These are phyloP conservation scores for Aspergillus niger DNA, from an alignment of 2,329 filamentous ascomycete species.

Conservation along the genomic window DNA sequence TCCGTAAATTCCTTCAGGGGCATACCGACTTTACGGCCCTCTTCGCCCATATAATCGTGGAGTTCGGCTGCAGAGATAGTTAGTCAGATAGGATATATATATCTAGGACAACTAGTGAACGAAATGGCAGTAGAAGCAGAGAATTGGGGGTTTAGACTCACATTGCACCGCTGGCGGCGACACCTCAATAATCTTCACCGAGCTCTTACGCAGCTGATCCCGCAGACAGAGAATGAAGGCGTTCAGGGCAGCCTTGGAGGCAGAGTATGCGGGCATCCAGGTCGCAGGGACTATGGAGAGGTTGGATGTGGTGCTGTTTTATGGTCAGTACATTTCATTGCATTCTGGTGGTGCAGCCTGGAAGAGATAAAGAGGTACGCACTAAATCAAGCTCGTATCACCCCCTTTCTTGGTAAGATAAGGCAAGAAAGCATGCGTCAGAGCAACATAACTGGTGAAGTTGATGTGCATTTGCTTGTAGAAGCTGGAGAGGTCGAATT, in stretches of 20 bases:
- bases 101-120: too few relatives aligned
- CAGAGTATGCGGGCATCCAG: slow-evolving; percentile 55
- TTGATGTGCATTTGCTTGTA: slow-evolving; percentile 51
- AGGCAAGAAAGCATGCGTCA: slow-evolving; percentile 52
- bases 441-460: slow-evolving; percentile 50
- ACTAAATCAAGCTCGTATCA: slow-evolving; percentile 36
- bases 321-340: background rate
- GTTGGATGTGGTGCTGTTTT: slow-evolving; percentile 42
- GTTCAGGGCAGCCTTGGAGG: slow-evolving; percentile 57
- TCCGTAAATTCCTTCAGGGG: slow-evolving; percentile 50
- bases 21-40: slow-evolving; percentile 53
- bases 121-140: too few relatives aligned
- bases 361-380: slow-evolving; percentile 5
- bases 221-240: slow-evolving; percentile 50
- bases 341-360: too few relatives aligned
- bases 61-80: slow-evolving; percentile 47
- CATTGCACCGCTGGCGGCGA: slow-evolving; percentile 48
- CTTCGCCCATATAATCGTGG: slow-evolving; percentile 50
- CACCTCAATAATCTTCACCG: slow-evolving; percentile 52
- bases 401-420: slow-evolving; percentile 39
- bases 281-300: slow-evolving; percentile 52
- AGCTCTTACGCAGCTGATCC: slow-evolving; percentile 41
- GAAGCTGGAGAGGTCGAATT: slow-evolving; percentile 44
- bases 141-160: slow-evolving; percentile 15
- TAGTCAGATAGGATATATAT: background rate